phyloP scores from a whole-genome alignment of 169 alveolate genomes.

The Babesia bovis region DNA sequence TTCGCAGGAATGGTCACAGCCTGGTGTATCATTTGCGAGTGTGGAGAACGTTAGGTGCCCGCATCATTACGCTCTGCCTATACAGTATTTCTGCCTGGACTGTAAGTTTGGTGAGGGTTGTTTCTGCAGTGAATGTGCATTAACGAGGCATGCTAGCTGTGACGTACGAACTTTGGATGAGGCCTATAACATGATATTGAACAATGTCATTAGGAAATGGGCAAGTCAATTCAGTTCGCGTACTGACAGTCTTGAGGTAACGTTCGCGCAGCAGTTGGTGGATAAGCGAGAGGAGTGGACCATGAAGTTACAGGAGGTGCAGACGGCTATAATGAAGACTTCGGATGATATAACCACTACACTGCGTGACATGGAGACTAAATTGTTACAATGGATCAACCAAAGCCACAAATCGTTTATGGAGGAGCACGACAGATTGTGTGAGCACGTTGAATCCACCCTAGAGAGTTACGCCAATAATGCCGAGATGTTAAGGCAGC shows the following conservation, averaged over 20 bases:
- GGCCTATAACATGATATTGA: constrained; percentile 68
- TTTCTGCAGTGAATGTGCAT: constrained; percentile 78
- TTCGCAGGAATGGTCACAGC: constrained; percentile 21
- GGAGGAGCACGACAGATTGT: constrained; percentile 27
- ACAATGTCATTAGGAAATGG: constrained; percentile 74
- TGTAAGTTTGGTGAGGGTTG: constrained; percentile 66
- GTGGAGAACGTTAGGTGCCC: constrained; percentile 76
- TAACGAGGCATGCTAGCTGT: constrained; percentile 68
- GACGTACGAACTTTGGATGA: constrained; percentile 71
- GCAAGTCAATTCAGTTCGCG: constrained; percentile 64
- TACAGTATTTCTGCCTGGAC: constrained; percentile 76
- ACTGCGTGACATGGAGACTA: constrained; percentile 22
- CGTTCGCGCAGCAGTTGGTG: constrained; percentile 67
- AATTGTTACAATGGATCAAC: constrained; percentile 19
- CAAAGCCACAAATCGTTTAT: constrained; percentile 22
- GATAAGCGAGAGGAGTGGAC: constrained; percentile 76
- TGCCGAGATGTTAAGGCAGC: constrained; percentile 51
- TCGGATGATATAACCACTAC: constrained; percentile 13
- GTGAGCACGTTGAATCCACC: constrained; percentile 25
- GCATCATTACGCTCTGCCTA: constrained; percentile 76
- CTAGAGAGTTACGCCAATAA: constrained; percentile 32
- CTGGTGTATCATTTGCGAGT: constrained; percentile 50
- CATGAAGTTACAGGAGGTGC: constrained; percentile 63
- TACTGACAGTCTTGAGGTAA: constrained; percentile 63
- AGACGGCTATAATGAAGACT: constrained; percentile 9